Base-by-base conservation (phyloP, 2,329 filamentous ascomycete genomes). In the Bipolaris bicolor region DNA sequence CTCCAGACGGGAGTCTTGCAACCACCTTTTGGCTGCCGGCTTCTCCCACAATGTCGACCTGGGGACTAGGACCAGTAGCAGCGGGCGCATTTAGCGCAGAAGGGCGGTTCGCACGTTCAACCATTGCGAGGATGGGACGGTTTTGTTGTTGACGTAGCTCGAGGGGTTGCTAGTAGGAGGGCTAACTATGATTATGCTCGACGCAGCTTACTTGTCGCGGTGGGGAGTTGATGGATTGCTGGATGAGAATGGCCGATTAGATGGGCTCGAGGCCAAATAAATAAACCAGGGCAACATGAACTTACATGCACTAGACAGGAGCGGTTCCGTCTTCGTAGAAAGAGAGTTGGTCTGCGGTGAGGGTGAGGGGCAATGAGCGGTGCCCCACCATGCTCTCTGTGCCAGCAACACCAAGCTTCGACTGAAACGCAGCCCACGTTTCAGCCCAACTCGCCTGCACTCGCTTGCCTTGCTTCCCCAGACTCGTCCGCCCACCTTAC, bases 81-180 rank as follows among this genome's bases (percentile, higher is more conserved):
- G 90, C 89, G 41, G 75, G 71, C 26, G 74, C 73, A 49, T 66
- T 73, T 62, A 91, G 83, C 52, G 90, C 86, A 70, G 94, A 86
- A 37, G 90, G 88, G 76, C 92, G 95, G 80, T 96, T 91, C 66
- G 88, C 86, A 76, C 93, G 89, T 74, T 96, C 92, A 79, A 96
- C 90, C 86, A 90, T 90, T 49, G 59, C 71, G 65, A 52, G 29
- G 58, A 48, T 46, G 58, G 48, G 57, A 44, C 60, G 49, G 22
- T 53, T 36, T 36, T 62, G 49, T 44, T 40, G 52, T 39, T 31
- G 45, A 48, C 20, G 46, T 49, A 26, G 46, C 18, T 39, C 51
- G 55, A 57, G 37, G 55, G 57, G 48, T 37, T 57, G 46, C 15
- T 40, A 29, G 26, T 11, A 20, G 40, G 24, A 43, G 22, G 47